A percentile compares a stretch with the other conserved stretches of the same genome.
These are phyloP conservation scores for Entomortierella beljakovae DNA, from an alignment of 192 early-diverging fungal genomes.

Conservation along the genomic window DNA sequence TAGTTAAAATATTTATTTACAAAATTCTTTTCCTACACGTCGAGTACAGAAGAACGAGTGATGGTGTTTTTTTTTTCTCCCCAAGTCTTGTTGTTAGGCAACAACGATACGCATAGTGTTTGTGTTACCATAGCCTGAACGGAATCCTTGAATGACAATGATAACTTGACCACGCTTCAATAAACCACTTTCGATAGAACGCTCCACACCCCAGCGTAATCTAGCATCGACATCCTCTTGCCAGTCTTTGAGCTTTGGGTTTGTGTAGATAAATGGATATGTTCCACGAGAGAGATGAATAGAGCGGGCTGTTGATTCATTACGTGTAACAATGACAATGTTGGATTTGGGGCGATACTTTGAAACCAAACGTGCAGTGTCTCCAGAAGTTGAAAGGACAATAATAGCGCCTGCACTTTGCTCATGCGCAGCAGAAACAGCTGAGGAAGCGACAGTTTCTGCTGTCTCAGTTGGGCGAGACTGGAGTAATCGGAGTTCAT, in stretches of 20 bases:
- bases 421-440: constrained; percentile 86
- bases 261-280: constrained; percentile 81
- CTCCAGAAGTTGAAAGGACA: constrained; percentile 91
- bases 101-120: constrained; percentile 85
- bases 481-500: constrained; percentile 83
- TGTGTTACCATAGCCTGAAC: constrained; percentile 82
- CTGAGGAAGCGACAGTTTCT: constrained; percentile 93
- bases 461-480: constrained; percentile 82
- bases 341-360: constrained; percentile 96
- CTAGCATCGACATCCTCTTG: constrained; percentile 87
- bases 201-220: constrained; percentile 82
- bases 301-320: constrained; percentile 75
- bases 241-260: constrained; percentile 72
- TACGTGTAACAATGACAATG: constrained; percentile 91
- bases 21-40: no score
- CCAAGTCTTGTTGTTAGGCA: constrained; percentile 29
- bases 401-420: constrained; percentile 90
- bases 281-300: constrained; percentile 85
- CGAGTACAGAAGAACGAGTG: no score
- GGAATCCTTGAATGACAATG: constrained; percentile 85
- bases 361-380: constrained; percentile 87
- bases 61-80: no score
- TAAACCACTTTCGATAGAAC: constrained; percentile 67
- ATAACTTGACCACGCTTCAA: constrained; percentile 70
- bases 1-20: no score